phyloP scores from a whole-genome alignment of 129 eudicot genomes.

The Helichrysum umbraculigerum region DNA sequence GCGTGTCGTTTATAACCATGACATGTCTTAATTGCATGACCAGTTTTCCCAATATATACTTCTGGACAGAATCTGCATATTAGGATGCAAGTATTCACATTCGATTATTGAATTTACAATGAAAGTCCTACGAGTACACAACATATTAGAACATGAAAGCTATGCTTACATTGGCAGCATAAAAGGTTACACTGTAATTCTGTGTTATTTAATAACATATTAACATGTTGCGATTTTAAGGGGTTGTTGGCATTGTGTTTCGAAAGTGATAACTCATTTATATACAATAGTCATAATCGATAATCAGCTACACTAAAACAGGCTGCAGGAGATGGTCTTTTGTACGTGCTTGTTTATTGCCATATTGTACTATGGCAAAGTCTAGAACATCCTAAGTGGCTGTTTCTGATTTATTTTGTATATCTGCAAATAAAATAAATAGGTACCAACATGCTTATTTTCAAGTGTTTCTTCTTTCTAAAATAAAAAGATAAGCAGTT shows the following conservation, averaged over 20 bases:
- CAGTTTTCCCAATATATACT: conserved; percentile 75
- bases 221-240: too few species aligned
- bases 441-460: too few species aligned
- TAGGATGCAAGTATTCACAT: background rate
- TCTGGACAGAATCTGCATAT: conserved; percentile 74
- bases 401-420: too few species aligned
- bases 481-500: too few species aligned
- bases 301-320: background rate
- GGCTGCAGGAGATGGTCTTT: background rate
- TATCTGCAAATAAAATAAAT: too few species aligned
- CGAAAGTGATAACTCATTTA: too few species aligned
- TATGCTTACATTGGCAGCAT: background rate
- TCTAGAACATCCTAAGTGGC: too few species aligned
- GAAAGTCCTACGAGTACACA: background rate
- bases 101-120: background rate
- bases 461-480: too few species aligned
- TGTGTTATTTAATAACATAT: too few species aligned
- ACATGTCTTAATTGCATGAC: conserved; percentile 79
- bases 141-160: background rate
- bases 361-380: too few species aligned
- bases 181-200: background rate
- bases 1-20: conserved; percentile 62
- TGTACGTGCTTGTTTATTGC: too few species aligned
- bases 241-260: too few species aligned
- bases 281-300: background rate